Evolutionary conservation across 2,329 filamentous ascomycete genomes (phyloP), one percentile per base, ranked within the genome.

Genomic region (Knoxdaviesia capensis): DNA sequence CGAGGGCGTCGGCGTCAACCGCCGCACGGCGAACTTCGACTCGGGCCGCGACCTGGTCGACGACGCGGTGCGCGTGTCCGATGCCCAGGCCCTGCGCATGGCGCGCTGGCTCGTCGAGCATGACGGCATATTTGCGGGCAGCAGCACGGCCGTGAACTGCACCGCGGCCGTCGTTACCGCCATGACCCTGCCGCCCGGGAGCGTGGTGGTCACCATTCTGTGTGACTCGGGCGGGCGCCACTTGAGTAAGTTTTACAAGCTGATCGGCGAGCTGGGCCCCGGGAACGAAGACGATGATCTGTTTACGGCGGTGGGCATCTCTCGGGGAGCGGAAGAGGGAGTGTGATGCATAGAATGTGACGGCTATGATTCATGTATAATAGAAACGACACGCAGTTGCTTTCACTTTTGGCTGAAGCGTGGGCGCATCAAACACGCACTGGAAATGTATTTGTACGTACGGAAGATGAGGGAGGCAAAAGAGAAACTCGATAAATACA

Each of bases 101-200:
- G 90, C 88, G n/a, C 69, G 84, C 47, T 96, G 86, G 85, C 63
- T 98, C 36, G 88, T 94, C 6, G 87, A 96, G 61, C 80, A 87
- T 48, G 90, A 98, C 57, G 90, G 90, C 6, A 77, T 98, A 42
- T 98, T 98, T 53, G 69, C 87, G 36, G 92, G 90, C 6, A 94
- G 87, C 56, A 94, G 85, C 56, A 94, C 82, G 58, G 81, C 87
- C n/a, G 88, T 98, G 41, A 98, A 98, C 57, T 94, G 87, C 68
- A 80, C 83, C 36, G 84, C 81, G 5, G 80, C 83, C 28, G 77
- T 82, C 7, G 69, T 69, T 41, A 67, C 78, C 4, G 82, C 81
- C 30, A 68, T 77, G 54, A 62, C 64, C 36, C 60, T 87, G 46
- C 71, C 72, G 5, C 55, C 60, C 42, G 69, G 66, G 9, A 80